These are phyloP conservation scores for Harringtonia aguacate DNA, from an alignment of 2,329 filamentous ascomycete species.

Conservation along the genomic window DNA sequence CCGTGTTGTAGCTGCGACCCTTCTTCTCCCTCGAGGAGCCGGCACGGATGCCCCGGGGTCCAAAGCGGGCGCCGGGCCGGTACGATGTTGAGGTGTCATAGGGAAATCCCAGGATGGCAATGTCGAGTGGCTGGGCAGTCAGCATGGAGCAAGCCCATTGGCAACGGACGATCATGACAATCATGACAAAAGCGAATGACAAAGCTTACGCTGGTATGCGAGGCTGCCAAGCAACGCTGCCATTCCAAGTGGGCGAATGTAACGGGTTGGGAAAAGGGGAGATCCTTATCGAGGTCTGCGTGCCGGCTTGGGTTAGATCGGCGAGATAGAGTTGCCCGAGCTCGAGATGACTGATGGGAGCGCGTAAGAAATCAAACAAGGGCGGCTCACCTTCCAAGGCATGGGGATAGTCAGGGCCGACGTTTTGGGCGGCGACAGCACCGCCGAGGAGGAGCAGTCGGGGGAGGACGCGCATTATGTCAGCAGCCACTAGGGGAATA, in stretches of 20 bases:
- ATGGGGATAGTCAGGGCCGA: conserved; percentile 3
- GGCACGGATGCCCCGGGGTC: conserved; percentile 9
- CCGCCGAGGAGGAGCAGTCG: not conserved
- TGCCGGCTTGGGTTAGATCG: not conserved
- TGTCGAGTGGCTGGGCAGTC: conserved; percentile 5
- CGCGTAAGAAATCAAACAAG: not conserved
- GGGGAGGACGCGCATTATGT: too few relatives aligned
- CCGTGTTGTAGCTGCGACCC: conserved; percentile 10
- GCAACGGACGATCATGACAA: not conserved
- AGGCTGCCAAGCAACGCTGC: conserved; percentile 7
- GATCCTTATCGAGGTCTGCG: conserved; percentile 8
- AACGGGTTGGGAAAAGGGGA: conserved; percentile 9
- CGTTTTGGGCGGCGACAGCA: not conserved
- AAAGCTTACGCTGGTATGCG: not conserved
- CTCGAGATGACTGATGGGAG: too few relatives aligned
- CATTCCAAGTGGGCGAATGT: conserved; percentile 10
- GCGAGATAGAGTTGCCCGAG: too few relatives aligned
- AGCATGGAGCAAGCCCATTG: not conserved
- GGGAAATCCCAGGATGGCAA: conserved; percentile 11
- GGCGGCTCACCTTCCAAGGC: conserved; percentile 4
- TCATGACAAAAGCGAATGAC: too few relatives aligned
- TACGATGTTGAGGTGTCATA: conserved; percentile 13
- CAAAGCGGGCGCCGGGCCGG: conserved; percentile 11
- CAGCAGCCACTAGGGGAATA: too few relatives aligned
- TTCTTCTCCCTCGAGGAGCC: conserved; percentile 11